A percentile compares a stretch with the other conserved stretches of the same genome.
Conservation (phyloP, 495 filamentous ascomycete species). For the Podospora pseudoanserina region DNA sequence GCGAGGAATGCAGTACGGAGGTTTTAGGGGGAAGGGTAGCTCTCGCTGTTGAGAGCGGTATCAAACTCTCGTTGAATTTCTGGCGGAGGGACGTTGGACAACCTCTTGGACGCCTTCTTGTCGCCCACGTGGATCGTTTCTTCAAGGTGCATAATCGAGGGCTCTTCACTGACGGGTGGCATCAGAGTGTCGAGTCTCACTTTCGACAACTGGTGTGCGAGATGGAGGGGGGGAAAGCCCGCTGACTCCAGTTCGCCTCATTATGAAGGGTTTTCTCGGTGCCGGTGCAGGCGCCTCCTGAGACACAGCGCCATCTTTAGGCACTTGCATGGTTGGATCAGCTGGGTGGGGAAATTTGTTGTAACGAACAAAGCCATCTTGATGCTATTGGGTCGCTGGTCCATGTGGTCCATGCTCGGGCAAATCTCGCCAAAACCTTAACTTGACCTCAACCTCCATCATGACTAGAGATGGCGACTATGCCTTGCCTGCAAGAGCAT, state of each 20-base stretch:
- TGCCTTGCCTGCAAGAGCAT: no score
- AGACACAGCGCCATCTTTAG: neutral
- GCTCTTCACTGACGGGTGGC: neutral
- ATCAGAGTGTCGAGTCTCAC: neutral
- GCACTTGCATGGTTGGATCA: no score
- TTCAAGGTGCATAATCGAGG: neutral
- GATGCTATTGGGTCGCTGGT: neutral
- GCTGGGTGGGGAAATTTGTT: no score
- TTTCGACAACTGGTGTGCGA: neutral
- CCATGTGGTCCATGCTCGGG: neutral
- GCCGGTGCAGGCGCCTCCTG: neutral
- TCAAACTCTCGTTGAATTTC: constrained; percentile 3
- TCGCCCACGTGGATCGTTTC: neutral
- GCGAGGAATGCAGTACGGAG: no score
- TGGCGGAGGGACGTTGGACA: neutral
- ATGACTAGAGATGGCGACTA: no score
- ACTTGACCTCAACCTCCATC: neutral
- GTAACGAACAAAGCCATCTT: no score
- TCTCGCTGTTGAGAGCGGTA: constrained; percentile 11
- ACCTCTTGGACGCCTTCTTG: neutral
- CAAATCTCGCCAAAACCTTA: neutral
- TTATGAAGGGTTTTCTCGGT: constrained; percentile 14
- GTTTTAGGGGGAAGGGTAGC: neutral
- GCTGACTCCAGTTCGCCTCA: constrained; percentile 21
- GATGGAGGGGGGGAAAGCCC: constrained; percentile 12